These are phyloP conservation scores for Penicillium bialowiezense DNA, from an alignment of 495 filamentous ascomycete species.

Conservation along the genomic window DNA sequence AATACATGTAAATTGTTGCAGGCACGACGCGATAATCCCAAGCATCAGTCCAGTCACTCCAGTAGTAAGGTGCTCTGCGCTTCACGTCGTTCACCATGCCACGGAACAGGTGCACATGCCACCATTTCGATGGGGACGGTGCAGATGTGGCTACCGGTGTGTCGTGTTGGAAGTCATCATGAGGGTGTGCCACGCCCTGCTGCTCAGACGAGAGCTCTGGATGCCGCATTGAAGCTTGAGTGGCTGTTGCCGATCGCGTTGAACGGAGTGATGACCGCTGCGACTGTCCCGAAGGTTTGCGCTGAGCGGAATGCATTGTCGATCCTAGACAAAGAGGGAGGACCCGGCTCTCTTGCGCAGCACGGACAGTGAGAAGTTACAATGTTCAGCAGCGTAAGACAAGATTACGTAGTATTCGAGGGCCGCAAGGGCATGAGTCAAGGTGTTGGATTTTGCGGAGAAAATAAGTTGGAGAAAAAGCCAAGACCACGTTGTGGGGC, in stretches of 20 bases:
- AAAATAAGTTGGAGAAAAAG: slow-evolving; percentile 12
- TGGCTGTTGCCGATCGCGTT: slow-evolving; percentile 13
- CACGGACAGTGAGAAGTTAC: not conserved
- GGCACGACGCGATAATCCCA: slow-evolving; percentile 84
- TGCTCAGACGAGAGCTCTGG: slow-evolving; percentile 9
- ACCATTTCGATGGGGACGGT: slow-evolving; percentile 47
- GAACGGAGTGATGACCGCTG: slow-evolving; percentile 23
- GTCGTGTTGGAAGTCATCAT: slow-evolving; percentile 6
- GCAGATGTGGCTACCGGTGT: slow-evolving; percentile 11
- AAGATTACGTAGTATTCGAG: not conserved
- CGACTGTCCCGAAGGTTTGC: slow-evolving; percentile 33
- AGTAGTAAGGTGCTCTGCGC: slow-evolving; percentile 69
- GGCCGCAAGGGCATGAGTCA: not conserved
- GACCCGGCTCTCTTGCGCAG: not conserved
- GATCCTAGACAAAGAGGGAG: too few relatives aligned
- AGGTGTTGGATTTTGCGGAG: slow-evolving; percentile 7
- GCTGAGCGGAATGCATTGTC: slow-evolving; percentile 30
- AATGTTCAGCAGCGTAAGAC: not conserved
- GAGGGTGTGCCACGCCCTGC: slow-evolving; percentile 5
- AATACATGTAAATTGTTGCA: slow-evolving; percentile 85
- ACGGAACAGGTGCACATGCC: slow-evolving; percentile 54
- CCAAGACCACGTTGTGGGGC: slow-evolving; percentile 15
- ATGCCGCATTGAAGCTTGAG: slow-evolving; percentile 8
- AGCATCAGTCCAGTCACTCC: slow-evolving; percentile 77
- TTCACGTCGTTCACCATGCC: slow-evolving; percentile 74